Evolutionary conservation across 805 yeast genomes (phyloP), one percentile per base, ranked within the genome.

Genomic region (Hanseniaspora pseudoguilliermondii): DNA sequence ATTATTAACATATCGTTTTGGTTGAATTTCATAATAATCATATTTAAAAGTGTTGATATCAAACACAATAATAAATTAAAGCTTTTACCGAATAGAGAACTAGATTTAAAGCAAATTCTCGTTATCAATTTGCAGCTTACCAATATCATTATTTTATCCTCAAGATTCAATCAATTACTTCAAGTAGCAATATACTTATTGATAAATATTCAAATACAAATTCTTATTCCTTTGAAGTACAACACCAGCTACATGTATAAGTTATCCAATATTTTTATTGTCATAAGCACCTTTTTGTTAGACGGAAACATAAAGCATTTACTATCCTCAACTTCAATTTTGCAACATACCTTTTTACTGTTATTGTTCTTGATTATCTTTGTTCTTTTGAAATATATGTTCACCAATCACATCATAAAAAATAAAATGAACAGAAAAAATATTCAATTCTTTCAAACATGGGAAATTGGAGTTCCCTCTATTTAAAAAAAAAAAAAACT

Each of bases 1-100:
- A 88, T 93, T 58, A 91, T 97, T 97, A 89, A 95, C 0, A 69
- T 93, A 5, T 80, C 95, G 8, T 81, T 83, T 48, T 84, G 96
- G 82, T 72, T 93, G 16, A 81, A 86, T 35, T 61, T 87, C 11
- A 71, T 82, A 46, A 88, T 88, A 62, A 70, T 89, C 13, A 58
- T 64, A 20, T 60, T 66, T 6, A 51, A 63, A 47, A 61, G 60
- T 23, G 56, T 65, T 5, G 25, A 39, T 55, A 32, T 34, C 9
- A 46, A 46, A 6, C 34, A 44, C n/a, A 21, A 29, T n/a, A 11
- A 34, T 16, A 44, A 15, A n/a, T 44, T 35, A 29, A 15, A 41
- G 18, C 21, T 41, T 23, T 60, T 60, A 59, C 56, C 23, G 43
- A 59, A 16, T 48, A 36, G n/a, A 29, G 16, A 42, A 38, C 65